Base-by-base conservation (phyloP, 495 filamentous ascomycete genomes). In the Podospora anserina region DNA sequence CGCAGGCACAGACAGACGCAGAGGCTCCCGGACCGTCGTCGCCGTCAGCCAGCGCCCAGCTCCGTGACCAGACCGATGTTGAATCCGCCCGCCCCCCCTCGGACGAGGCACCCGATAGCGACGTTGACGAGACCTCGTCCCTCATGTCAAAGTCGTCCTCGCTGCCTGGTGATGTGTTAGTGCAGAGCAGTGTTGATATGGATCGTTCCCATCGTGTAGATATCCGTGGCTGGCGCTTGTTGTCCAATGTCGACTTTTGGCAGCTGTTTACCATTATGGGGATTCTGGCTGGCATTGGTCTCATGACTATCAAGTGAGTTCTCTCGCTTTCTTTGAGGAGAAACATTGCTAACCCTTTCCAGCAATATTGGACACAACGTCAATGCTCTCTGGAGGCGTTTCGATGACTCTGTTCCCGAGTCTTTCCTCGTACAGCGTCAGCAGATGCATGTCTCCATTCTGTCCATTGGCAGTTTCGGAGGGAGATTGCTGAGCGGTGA, bases 271-370 rank as follows among this genome's bases (percentile, higher is more conserved):
- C 86, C 63, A 87, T 96, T 53, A 90, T 98, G 86, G 94, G 90
- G 39, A 84, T 97, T 18, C 81, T 98, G 69, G 92, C 93, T 20
- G 95, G 95, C 56, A 91, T 97, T 75, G 95, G 95, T 13, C 79
- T 98, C 74, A 99, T 99, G 95, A 98, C 96, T 3, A 99, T 99
- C 77, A 99, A 99, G 93, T 96, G 81, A 79, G 92, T 86, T 60
- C 28, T 23, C 32, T 16, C 15, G 65, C 3, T 19, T 23, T 11
- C 49, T 20, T 2, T 54, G 13, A 3, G 13, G 34, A 58, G 18
- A 28, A n/a, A 1, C 5, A 3, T 39, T 30, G 69, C 86, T 88
- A 75, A 88, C 77, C 2, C 0, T 55, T 20, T 27, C 18, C 69
- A 96, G 92, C 79, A 99, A 99, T 75, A 98, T 99, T 77, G 96